phyloP scores from a whole-genome alignment of 345 rosid species.

The Gossypium sturtianum region DNA sequence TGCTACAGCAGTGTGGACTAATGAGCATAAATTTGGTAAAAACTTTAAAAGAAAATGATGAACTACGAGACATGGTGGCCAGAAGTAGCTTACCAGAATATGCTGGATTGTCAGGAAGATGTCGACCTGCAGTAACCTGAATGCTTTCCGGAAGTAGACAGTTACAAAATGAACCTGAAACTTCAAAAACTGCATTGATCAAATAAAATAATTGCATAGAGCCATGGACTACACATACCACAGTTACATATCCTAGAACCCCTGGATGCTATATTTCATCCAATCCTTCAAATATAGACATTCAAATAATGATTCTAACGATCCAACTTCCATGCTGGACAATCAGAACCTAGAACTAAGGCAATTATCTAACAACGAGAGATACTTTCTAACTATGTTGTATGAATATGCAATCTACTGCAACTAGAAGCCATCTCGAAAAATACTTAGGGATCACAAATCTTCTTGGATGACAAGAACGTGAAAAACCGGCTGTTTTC shows the following conservation, averaged over 20 bases:
- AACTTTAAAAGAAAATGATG: background rate
- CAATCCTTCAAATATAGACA: background rate
- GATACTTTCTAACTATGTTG: background rate
- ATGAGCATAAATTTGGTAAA: background rate
- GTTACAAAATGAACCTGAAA: constrained; percentile 91
- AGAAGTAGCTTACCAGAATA: constrained; percentile 55
- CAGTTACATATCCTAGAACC: background rate
- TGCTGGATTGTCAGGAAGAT: constrained; percentile 65
- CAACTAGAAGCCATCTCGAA: background rate
- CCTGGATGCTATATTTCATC: background rate
- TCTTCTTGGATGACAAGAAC: constrained; percentile 2
- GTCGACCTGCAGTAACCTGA: constrained; percentile 70
- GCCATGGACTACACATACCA: background rate
- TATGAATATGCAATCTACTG: constrained; percentile 4
- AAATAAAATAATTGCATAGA: constrained; percentile 11
- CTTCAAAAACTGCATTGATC: constrained; percentile 18
- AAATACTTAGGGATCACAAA: background rate
- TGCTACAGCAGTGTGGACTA: background rate
- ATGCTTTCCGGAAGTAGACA: constrained; percentile 88
- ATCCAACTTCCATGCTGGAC: background rate
- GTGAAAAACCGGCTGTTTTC: constrained; percentile 8
- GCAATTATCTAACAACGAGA: background rate
- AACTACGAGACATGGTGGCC: background rate
- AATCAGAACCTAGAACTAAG: background rate
- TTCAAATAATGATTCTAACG: background rate